phyloP scores from a whole-genome alignment of 495 filamentous ascomycete genomes.

The Viridothelium virens region DNA sequence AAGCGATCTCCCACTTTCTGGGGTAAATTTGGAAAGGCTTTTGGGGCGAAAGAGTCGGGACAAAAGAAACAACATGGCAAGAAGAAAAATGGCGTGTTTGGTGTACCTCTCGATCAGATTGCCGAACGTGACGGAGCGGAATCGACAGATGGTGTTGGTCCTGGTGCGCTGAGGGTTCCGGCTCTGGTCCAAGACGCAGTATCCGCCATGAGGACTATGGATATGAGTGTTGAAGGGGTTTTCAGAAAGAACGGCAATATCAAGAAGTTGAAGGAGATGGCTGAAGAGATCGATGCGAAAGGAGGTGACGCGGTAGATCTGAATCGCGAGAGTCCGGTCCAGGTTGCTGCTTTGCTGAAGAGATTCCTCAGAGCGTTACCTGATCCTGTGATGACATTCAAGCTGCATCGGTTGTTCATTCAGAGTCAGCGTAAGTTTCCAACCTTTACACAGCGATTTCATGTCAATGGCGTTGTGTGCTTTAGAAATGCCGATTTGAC shows the following conservation, averaged over 20 bases:
- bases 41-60: constrained; percentile 62
- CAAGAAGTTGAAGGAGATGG: constrained; percentile 73
- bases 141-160: constrained; percentile 90
- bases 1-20: constrained; percentile 82
- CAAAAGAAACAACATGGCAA: constrained; percentile 51
- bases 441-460: not conserved
- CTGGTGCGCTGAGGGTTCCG: constrained; percentile 79
- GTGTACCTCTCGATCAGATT: constrained; percentile 73
- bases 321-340: constrained; percentile 76
- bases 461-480: not conserved
- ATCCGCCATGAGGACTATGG: constrained; percentile 93
- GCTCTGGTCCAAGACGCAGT: constrained; percentile 86
- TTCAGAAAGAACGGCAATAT: constrained; percentile 99
- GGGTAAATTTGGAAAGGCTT: constrained; percentile 95
- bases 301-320: constrained; percentile 75
- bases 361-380: constrained; percentile 93
- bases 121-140: constrained; percentile 91
- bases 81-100: constrained; percentile 93
- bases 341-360: constrained; percentile 89
- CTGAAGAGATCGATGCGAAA: constrained; percentile 72
- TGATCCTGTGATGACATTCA: constrained; percentile 90
- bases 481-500: not conserved
- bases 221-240: constrained; percentile 97
- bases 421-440: constrained; percentile 65
- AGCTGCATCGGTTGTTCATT: constrained; percentile 86